Percentiles rank a stretch among this genome's conserved stretches.
phyloP scores from a whole-genome alignment of 805 yeast genomes.

The Sugiyamaella qingdaonensis region DNA sequence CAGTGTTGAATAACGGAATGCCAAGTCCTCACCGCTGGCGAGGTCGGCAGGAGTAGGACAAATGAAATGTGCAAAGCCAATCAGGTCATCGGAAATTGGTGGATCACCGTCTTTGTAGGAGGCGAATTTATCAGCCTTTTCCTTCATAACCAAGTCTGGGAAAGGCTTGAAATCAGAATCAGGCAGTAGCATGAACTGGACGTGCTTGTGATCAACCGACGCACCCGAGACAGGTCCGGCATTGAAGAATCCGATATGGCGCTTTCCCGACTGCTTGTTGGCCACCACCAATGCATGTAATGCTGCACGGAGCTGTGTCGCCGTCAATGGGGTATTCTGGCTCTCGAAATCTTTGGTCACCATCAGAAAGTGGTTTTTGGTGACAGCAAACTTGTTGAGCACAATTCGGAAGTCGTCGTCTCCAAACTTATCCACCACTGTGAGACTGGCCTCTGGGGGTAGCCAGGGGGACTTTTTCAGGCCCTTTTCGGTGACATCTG shows the following conservation, averaged over 20 bases:
- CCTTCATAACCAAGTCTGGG: constrained; percentile 18
- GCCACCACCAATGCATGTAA: constrained; percentile 51
- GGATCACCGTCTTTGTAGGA: constrained; percentile 36
- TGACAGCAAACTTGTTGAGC: constrained; percentile 83
- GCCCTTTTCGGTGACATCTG: background rate
- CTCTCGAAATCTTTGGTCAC: constrained; percentile 70
- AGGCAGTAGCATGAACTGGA: constrained; percentile 79
- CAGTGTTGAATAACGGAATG: constrained; percentile 65
- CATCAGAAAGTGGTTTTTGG: constrained; percentile 71
- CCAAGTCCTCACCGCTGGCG: constrained; percentile 52
- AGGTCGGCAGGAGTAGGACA: constrained; percentile 55
- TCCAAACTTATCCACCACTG: constrained; percentile 52
- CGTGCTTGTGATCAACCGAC: constrained; percentile 90
- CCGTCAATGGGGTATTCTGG: constrained; percentile 68
- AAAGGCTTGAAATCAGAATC: constrained; percentile 41
- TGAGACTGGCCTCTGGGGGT: constrained; percentile 71
- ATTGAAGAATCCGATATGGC: constrained; percentile 81
- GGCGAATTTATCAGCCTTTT: background rate
- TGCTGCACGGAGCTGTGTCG: constrained; percentile 61
- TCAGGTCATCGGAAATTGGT: constrained; percentile 56
- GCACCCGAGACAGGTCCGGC: constrained; percentile 89
- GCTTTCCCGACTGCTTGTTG: constrained; percentile 40
- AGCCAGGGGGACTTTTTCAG: constrained; percentile 58
- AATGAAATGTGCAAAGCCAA: constrained; percentile 79
- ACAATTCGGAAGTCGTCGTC: constrained; percentile 55